Evolutionary conservation across 148 eudicot genomes (phyloP), one percentile per base, ranked within the genome.

Genomic region (Chenopodium quinoa): DNA sequence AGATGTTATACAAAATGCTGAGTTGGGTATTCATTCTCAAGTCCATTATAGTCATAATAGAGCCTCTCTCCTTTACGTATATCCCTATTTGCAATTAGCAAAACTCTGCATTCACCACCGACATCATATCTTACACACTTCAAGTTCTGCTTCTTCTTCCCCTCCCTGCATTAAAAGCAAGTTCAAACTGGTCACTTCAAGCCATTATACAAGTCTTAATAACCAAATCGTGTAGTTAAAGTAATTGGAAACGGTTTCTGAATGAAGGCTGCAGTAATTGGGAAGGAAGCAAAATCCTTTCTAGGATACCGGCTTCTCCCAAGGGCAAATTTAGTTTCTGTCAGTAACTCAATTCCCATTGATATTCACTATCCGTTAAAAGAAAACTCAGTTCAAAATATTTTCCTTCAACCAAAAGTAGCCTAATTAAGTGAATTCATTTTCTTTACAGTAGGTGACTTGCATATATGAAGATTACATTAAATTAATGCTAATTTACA

Each of bases 101-200:
- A 74, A 75, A 92, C 97, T 71, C 98, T 83, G 71, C 93, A 86
- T 85, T 96, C 97, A 0, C 98, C 98, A 71, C 89, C 82, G n/a
- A 96, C 93, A 82, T 93, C 88, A 62, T 82, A 96, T 85, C 99
- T 90, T 75, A 96, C 95, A 87, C 98, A 96, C 87, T 96, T 96
- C 50, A 96, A 64, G 69, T 96, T 96, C 87, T 90, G 99, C 84
- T 93, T 96, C 95, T 89, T 93, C 85, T 86, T 93, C 77, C 99
- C 99, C 12, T 91, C 97, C 84, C 99, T 96, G 93, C 86, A 89
- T 71, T 68, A 85, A 3, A 79, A 47, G 48, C 58, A 23, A 73
- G 27, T 68, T 14, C 6, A 68, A 11, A 68, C 1, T 68, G 71
- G 17, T 68, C 1, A 20, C 14, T 7, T 17, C 50, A 20, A 71